Conservation (phyloP, 169 alveolate species). For the Condylostoma magnum region DNA sequence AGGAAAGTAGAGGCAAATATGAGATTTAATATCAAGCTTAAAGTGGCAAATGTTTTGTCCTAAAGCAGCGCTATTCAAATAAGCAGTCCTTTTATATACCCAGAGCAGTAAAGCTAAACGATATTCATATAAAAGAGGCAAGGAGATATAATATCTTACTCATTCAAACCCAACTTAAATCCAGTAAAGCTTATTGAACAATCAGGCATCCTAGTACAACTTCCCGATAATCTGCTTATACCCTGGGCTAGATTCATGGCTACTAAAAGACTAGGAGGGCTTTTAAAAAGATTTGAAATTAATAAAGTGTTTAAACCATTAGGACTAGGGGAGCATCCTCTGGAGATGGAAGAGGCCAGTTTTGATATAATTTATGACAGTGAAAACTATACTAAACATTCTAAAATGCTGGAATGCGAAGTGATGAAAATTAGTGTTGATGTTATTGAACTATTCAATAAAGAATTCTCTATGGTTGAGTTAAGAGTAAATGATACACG, state of each 20-base stretch:
- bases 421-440: not conserved
- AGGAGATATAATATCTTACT: not conserved
- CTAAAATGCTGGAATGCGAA: not conserved
- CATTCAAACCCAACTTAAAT: not conserved
- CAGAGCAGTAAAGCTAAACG: not conserved
- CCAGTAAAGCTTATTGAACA: not conserved
- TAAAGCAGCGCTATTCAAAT: slow-evolving; percentile 15
- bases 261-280: not conserved
- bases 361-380: slow-evolving; percentile 20
- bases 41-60: not conserved
- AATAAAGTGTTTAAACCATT: not conserved
- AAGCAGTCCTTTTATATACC: slow-evolving; percentile 1
- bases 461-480: not conserved
- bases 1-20: slow-evolving; percentile 1
- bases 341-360: slow-evolving; percentile 2
- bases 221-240: not conserved
- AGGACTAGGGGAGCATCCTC: slow-evolving; percentile 19
- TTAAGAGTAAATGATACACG: slow-evolving; percentile 23
- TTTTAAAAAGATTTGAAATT: slow-evolving; percentile 10
- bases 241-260: slow-evolving; percentile 29
- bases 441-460: not conserved
- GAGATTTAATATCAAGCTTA: not conserved
- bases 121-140: not conserved
- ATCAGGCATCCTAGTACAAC: slow-evolving; percentile 23
- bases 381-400: not conserved